A percentile compares a stretch with the other conserved stretches of the same genome.
Evolutionary conservation across 2,329 filamentous ascomycete genomes (phyloP).

Genomic region (Davidsoniella australis): DNA sequence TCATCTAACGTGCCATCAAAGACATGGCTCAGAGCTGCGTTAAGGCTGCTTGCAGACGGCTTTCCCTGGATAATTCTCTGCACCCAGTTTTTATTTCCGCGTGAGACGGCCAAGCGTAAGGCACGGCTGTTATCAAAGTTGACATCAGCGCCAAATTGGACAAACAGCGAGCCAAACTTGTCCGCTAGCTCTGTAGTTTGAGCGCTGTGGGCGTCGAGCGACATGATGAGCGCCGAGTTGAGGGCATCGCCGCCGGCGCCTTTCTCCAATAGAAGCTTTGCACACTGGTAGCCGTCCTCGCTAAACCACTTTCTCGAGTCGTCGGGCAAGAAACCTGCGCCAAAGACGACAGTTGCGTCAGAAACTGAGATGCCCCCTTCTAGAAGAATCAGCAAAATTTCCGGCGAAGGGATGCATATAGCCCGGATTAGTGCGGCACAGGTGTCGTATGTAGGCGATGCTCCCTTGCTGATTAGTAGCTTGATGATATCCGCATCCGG

Average conservation of each 20-base stretch:
- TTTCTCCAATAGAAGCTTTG: slow-evolving; percentile 30
- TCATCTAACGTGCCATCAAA: not conserved
- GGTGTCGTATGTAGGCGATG: slow-evolving; percentile 2
- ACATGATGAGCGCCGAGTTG: not conserved
- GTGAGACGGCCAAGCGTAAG: slow-evolving; percentile 1
- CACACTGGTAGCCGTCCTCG: slow-evolving; percentile 15
- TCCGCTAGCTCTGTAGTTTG: not conserved
- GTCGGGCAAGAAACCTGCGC: not conserved
- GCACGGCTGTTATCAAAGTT: slow-evolving; percentile 27
- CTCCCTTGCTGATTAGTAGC: slow-evolving; percentile 6
- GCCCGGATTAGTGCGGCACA: slow-evolving; percentile 5
- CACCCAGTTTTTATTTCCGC: not conserved
- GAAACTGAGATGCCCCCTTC: not conserved
- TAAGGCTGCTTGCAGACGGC: slow-evolving; percentile 1
- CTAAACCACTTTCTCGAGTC: slow-evolving; percentile 4
- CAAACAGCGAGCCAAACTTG: slow-evolving; percentile 18
- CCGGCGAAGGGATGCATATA: not conserved
- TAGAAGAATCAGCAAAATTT: not conserved
- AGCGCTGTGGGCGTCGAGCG: not conserved
- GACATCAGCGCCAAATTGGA: slow-evolving; percentile 27
- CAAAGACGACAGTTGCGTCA: slow-evolving; percentile 3
- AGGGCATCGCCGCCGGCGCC: slow-evolving; percentile 22
- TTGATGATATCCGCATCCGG: slow-evolving; percentile 4
- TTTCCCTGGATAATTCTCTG: not conserved
- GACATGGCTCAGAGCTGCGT: slow-evolving; percentile 2